These are phyloP conservation scores for Verticillium nubilum DNA, from an alignment of 2,329 filamentous ascomycete genomes.

Conservation along the genomic window DNA sequence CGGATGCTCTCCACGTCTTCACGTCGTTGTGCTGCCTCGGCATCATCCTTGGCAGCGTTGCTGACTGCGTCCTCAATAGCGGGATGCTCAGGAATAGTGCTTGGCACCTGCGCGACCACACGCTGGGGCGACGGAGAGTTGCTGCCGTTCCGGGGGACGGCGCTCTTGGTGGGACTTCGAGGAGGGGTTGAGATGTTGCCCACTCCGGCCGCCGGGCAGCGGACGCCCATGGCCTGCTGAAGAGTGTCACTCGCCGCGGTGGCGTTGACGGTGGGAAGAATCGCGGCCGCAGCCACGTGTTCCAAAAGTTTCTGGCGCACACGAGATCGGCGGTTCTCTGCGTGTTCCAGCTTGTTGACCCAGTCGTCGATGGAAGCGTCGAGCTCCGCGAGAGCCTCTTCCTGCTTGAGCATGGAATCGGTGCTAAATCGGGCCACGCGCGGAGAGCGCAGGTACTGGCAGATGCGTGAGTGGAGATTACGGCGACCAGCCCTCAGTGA, in stretches of 20 bases:
- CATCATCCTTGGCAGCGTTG: slow-evolving; percentile 16
- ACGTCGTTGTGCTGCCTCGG: slow-evolving; percentile 23
- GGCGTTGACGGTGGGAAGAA: slow-evolving; percentile 33
- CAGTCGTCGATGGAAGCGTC: slow-evolving; percentile 77
- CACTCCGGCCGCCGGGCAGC: slow-evolving; percentile 24
- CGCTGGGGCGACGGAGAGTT: slow-evolving; percentile 44
- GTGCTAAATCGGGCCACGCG: slow-evolving; percentile 66
- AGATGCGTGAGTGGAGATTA: slow-evolving; percentile 71
- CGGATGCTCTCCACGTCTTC: slow-evolving; percentile 58
- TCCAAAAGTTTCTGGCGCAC: slow-evolving; percentile 77
- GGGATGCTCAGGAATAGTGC: slow-evolving; percentile 49
- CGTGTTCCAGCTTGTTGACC: slow-evolving; percentile 72
- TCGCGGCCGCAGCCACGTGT: slow-evolving; percentile 69
- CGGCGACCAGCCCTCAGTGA: slow-evolving; percentile 70
- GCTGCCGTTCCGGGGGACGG: slow-evolving; percentile 25
- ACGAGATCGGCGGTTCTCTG: slow-evolving; percentile 69
- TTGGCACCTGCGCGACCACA: slow-evolving; percentile 47
- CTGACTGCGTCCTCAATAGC: slow-evolving; percentile 29
- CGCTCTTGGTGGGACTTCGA: slow-evolving; percentile 48
- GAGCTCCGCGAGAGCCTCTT: slow-evolving; percentile 71
- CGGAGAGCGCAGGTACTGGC: slow-evolving; percentile 68
- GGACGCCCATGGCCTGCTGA: slow-evolving; percentile 35
- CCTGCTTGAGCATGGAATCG: slow-evolving; percentile 72
- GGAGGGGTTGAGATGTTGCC: slow-evolving; percentile 51
- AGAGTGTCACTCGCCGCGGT: slow-evolving; percentile 31